Evolutionary conservation across 257 asterid species (phyloP).

Genomic region (Solanum lycopersicoides): DNA sequence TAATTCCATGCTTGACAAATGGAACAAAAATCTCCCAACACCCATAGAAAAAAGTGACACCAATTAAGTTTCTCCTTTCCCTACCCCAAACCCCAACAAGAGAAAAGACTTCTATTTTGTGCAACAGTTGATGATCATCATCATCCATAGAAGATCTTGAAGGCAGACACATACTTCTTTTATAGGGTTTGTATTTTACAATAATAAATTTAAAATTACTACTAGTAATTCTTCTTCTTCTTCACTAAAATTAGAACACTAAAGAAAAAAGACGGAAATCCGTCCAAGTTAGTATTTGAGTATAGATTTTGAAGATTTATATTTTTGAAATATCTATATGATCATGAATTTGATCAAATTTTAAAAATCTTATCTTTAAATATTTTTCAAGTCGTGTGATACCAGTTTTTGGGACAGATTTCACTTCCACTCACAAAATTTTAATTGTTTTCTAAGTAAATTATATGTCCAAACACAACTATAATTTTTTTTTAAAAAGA

Average conservation of each 20-base stretch:
- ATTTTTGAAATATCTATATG: neutral
- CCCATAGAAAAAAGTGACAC: neutral
- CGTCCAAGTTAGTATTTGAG: neutral
- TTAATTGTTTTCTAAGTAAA: neutral
- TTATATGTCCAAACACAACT: neutral
- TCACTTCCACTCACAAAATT: neutral
- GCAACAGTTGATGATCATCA: neutral
- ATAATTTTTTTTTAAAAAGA: too few relatives aligned
- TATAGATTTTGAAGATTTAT: neutral
- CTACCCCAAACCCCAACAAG: neutral
- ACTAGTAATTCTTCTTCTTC: neutral
- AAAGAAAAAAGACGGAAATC: neutral
- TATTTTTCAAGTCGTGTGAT: neutral
- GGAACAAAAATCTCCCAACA: neutral
- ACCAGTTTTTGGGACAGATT: neutral
- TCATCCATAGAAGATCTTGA: neutral
- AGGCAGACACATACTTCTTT: neutral
- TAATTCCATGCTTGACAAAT: neutral
- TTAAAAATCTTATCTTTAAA: neutral
- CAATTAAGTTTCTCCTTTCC: neutral
- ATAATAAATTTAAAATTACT: neutral
- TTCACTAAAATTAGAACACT: neutral
- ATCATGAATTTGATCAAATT: neutral
- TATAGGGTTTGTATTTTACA: neutral
- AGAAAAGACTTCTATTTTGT: neutral